Percentiles rank a stretch among this genome's conserved stretches.
phyloP scores from a whole-genome alignment of 768 basidiomycete species.

The Lactarius hatsudake region DNA sequence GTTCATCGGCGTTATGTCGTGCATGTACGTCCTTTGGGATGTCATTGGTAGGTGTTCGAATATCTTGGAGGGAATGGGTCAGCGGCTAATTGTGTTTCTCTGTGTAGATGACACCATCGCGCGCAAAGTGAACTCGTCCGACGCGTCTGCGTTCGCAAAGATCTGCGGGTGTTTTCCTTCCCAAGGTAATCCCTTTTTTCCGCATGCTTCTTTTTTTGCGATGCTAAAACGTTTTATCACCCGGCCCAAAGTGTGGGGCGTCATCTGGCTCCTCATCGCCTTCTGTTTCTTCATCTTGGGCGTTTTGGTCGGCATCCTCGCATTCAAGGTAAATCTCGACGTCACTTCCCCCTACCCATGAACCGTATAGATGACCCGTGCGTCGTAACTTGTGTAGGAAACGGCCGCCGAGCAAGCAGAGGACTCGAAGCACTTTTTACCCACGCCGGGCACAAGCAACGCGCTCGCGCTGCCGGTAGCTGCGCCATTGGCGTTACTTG shows the following conservation, averaged over 20 bases:
- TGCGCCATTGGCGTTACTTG: background rate
- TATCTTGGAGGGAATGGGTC: background rate
- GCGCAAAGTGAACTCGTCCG: slow-evolving; percentile 81
- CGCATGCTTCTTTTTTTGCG: too few relatives aligned
- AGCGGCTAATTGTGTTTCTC: background rate
- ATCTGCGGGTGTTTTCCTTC: slow-evolving; percentile 86
- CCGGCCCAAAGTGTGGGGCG: slow-evolving; percentile 67
- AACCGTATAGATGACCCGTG: background rate
- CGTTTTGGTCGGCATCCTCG: slow-evolving; percentile 71
- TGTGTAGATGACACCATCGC: slow-evolving; percentile 75
- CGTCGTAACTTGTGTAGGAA: slow-evolving; percentile 41
- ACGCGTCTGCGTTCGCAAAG: slow-evolving; percentile 80
- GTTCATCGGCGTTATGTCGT: slow-evolving; percentile 86
- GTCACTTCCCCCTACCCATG: background rate
- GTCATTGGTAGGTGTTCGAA: slow-evolving; percentile 57
- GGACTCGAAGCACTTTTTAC: slow-evolving; percentile 56
- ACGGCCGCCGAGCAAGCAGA: slow-evolving; percentile 53
- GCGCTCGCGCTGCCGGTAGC: slow-evolving; percentile 21
- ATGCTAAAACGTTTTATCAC: background rate
- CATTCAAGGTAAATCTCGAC: slow-evolving; percentile 65
- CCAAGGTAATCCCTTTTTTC: slow-evolving; percentile 64
- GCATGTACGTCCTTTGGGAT: slow-evolving; percentile 86
- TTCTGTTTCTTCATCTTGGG: slow-evolving; percentile 73
- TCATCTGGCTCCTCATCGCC: slow-evolving; percentile 80
- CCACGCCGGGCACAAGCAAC: slow-evolving; percentile 51